These are phyloP conservation scores for Nigrograna mackinnonii DNA, from an alignment of 2,329 filamentous ascomycete genomes.

Conservation along the genomic window DNA sequence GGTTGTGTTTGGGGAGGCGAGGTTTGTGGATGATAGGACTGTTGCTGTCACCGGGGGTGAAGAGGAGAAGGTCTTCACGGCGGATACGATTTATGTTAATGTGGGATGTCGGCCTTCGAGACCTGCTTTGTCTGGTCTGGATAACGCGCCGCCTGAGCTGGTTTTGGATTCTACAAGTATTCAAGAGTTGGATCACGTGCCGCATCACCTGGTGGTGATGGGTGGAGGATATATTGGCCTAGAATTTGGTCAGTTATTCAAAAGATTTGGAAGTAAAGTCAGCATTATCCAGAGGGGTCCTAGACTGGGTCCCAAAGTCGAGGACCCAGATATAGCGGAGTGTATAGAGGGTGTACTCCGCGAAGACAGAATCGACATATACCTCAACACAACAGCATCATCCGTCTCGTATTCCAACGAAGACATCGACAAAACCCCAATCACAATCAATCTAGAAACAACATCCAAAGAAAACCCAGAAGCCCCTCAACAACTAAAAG, in stretches of 20 bases:
- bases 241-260: slow-evolving; percentile 59
- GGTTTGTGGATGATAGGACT: no score
- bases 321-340: slow-evolving; percentile 54
- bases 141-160: slow-evolving; percentile 33
- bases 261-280: slow-evolving; percentile 53
- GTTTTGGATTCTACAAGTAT: slow-evolving; percentile 54
- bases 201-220: slow-evolving; percentile 54
- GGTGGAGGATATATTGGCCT: slow-evolving; percentile 59
- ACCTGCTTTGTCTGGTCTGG: slow-evolving; percentile 43
- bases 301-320: slow-evolving; percentile 47
- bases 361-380: slow-evolving; percentile 52
- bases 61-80: slow-evolving; percentile 35
- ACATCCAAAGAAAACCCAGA: no score
- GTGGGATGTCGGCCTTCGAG: slow-evolving; percentile 48
- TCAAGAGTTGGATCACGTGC: slow-evolving; percentile 51
- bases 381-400: slow-evolving; percentile 44
- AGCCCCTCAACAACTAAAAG: slow-evolving; percentile 23
- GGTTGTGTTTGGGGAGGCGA: no score
- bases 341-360: slow-evolving; percentile 48
- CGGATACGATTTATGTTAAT: slow-evolving; percentile 51
- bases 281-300: slow-evolving; percentile 50
- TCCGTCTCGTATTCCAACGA: slow-evolving; percentile 20
- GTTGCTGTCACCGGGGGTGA: no score
- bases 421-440: slow-evolving; percentile 9
- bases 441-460: slow-evolving; percentile 31